Percentiles rank a stretch among this genome's conserved stretches.
These are phyloP conservation scores for Penicillium coffeae DNA, from an alignment of 495 filamentous ascomycete genomes.

Conservation along the genomic window DNA sequence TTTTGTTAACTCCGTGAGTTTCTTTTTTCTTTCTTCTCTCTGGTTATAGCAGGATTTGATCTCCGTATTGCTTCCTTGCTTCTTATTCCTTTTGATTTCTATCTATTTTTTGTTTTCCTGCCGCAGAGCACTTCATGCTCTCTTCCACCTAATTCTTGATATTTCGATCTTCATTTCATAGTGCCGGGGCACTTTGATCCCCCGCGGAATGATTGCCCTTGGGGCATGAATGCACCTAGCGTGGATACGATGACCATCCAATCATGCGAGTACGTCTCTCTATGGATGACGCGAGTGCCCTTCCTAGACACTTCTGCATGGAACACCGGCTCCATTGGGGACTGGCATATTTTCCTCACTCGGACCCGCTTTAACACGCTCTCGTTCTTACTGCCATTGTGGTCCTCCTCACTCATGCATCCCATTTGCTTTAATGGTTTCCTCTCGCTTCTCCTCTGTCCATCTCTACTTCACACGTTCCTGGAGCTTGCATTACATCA, in stretches of 20 bases:
- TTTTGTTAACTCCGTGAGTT: constrained; percentile 16
- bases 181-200: constrained; percentile 1
- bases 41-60: background rate
- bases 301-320: constrained; percentile 3
- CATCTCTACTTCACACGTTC: background rate
- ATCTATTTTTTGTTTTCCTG: constrained; percentile 11
- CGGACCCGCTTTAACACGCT: constrained; percentile 10
- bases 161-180: constrained; percentile 13
- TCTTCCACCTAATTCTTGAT: too few relatives aligned
- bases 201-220: background rate
- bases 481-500: too few relatives aligned
- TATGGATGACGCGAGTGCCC: background rate
- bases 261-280: constrained; percentile 5
- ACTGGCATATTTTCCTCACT: background rate
- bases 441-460: background rate
- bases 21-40: constrained; percentile 12
- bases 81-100: constrained; percentile 9
- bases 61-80: background rate
- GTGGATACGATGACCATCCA: constrained; percentile 5
- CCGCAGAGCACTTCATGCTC: too few relatives aligned
- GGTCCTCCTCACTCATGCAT: background rate
- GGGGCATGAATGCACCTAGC: constrained; percentile 7
- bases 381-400: constrained; percentile 10
- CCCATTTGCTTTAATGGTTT: background rate
- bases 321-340: too few relatives aligned